A percentile compares a stretch with the other conserved stretches of the same genome.
These are phyloP conservation scores for Quercus aquifolioides DNA, from an alignment of 306 rosid species.

Conservation along the genomic window DNA sequence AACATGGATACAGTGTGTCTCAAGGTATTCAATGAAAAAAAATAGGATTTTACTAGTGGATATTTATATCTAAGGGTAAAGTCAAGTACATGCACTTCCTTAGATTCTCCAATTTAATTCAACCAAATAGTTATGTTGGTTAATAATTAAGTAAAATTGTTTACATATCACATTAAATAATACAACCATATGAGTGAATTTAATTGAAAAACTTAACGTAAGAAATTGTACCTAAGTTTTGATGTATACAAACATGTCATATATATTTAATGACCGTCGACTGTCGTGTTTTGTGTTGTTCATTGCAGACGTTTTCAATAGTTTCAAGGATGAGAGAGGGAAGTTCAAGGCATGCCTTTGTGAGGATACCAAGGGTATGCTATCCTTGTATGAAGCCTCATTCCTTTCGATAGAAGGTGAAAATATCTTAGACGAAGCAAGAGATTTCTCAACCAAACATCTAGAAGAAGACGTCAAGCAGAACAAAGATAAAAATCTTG, in stretches of 20 bases:
- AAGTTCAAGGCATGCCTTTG: neutral
- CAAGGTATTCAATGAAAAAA: neutral
- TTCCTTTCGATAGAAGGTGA: conserved; percentile 9
- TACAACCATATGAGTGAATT: too few species aligned
- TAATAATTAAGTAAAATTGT: too few species aligned
- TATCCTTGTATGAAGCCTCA: conserved; percentile 21
- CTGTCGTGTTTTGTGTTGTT: too few species aligned
- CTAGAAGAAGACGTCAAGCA: neutral
- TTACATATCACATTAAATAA: too few species aligned
- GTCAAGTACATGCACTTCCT: too few species aligned
- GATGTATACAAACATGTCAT: neutral
- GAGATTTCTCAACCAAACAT: conserved; percentile 6
- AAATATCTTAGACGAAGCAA: neutral
- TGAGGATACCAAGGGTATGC: conserved; percentile 7
- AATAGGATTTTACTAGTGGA: too few species aligned
- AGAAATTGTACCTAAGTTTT: too few species aligned
- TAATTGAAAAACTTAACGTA: too few species aligned
- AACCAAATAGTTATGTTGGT: too few species aligned
- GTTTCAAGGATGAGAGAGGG: neutral
- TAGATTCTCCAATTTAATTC: too few species aligned
- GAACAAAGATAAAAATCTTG: neutral
- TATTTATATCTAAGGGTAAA: too few species aligned
- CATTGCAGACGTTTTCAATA: conserved; percentile 5
- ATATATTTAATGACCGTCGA: neutral
- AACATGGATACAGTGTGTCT: neutral